A percentile compares a stretch with the other conserved stretches of the same genome.
phyloP scores from a whole-genome alignment of 2,329 filamentous ascomycete species.

The Corniculantispora saksenae region DNA sequence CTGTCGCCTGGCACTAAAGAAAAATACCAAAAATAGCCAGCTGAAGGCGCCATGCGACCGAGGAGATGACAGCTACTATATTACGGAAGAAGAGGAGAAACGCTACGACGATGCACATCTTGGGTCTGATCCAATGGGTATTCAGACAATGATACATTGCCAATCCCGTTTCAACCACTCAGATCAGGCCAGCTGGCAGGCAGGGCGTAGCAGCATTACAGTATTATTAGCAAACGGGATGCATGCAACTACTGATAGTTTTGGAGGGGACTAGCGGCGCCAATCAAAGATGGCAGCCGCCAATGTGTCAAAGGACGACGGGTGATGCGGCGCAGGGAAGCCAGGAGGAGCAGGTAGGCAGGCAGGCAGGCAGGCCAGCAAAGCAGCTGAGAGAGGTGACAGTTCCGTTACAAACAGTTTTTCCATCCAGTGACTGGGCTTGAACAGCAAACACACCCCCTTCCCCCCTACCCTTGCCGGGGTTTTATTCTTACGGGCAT shows the following conservation, averaged over 20 bases:
- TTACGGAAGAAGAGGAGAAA: not conserved
- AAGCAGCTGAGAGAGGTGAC: no score
- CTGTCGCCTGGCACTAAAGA: no score
- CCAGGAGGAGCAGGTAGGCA: no score
- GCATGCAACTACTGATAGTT: no score
- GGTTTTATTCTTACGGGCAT: no score
- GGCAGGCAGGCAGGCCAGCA: no score
- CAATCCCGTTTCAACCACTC: not conserved
- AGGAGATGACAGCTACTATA: not conserved
- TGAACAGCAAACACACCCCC: not conserved
- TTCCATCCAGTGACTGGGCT: not conserved
- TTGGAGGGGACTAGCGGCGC: constrained; percentile 3
- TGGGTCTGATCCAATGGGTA: not conserved
- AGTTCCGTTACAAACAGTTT: not conserved
- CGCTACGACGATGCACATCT: no score
- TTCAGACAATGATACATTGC: not conserved
- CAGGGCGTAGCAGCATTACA: not conserved
- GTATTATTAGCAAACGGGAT: no score
- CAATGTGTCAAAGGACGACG: not conserved
- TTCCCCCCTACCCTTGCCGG: no score
- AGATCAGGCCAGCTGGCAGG: not conserved
- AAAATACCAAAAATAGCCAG: not conserved
- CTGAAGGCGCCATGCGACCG: not conserved
- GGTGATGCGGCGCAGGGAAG: not conserved
- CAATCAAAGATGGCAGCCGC: constrained; percentile 14